Base-by-base conservation (phyloP, 2,329 filamentous ascomycete species). In the Aspergillus tubingensis region DNA sequence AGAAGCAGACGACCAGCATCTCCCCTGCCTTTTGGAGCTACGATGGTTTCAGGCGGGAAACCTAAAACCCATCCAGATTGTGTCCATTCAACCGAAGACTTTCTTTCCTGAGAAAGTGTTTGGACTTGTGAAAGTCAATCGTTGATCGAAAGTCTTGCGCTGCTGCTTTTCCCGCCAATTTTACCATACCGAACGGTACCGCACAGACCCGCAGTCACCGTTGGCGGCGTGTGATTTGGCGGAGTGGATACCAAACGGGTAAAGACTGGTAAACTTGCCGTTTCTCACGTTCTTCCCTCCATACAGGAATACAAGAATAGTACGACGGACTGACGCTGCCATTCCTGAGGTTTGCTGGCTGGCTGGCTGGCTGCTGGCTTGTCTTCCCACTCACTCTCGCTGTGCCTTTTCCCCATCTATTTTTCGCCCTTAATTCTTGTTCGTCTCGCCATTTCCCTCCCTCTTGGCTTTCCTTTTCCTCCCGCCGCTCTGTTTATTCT, bases 401-500 rank as follows among this genome's bases (percentile, higher is more conserved):
- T 55, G 53, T 54, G 51, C 51, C 38, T 41, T 27, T 21, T 32
- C n/a, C n/a, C 41, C 43, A 51, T 21, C 57, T 53, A 8, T 44
- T 47, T 55, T 55, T 49, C 58, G 50, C 38, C 47, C 30, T 59
- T 57, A 55, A 55, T 44, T 47, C 25, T 21, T 58, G 51, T 43
- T 51, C 55, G 50, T 47, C 55, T 49, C 36, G 52, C 51, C n/a
- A 39, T 19, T 41, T 32, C 50, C 19, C 56, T 36, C 32, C 57
- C 25, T 47, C 27, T 23, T 47, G 39, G 39, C 43, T 17, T 15
- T 7, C 25, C 15, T 6, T 32, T n/a, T 8, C 17, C 17, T n/a
- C 19, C 27, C 11, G 17, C 47, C 44, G 17, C 32, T 52, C n/a
- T 55, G 47, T 62, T 60, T 32, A 17, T 51, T 17, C 19, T 53